phyloP scores from a whole-genome alignment of 441 rosid genomes.

The Eutrema salsugineum region DNA sequence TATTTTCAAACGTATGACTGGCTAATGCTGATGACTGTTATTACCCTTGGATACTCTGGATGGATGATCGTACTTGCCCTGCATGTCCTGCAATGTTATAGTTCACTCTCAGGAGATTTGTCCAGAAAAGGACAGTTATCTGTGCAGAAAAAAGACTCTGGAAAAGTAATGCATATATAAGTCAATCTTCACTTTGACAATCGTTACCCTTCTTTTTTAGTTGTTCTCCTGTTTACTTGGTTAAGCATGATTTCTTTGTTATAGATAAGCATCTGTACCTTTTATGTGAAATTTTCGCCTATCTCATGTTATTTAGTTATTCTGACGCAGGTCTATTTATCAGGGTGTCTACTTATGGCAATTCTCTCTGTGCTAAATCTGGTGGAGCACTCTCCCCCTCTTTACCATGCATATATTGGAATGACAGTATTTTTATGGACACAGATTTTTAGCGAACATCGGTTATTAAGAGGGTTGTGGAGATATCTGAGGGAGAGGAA shows the following conservation, averaged over 20 bases:
- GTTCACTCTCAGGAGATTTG: slow-evolving; percentile 53
- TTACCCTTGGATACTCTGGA: slow-evolving; percentile 87
- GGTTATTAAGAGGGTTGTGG: slow-evolving; percentile 58
- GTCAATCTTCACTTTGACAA: slow-evolving; percentile 5
- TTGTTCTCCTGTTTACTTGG: neutral
- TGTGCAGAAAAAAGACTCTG: slow-evolving; percentile 44
- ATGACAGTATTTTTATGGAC: slow-evolving; percentile 92
- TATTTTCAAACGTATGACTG: slow-evolving; percentile 98
- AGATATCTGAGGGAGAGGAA: slow-evolving; percentile 51
- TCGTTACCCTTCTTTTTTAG: neutral
- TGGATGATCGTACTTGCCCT: slow-evolving; percentile 89
- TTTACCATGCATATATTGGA: slow-evolving; percentile 83
- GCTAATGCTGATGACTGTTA: slow-evolving; percentile 87
- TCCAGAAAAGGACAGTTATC: slow-evolving; percentile 46
- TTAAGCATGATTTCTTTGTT: neutral
- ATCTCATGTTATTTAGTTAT: slow-evolving; percentile 28
- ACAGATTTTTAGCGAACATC: slow-evolving; percentile 62
- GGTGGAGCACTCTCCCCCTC: slow-evolving; percentile 83
- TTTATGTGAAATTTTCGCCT: neutral
- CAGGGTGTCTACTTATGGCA: slow-evolving; percentile 67
- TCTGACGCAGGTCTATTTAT: slow-evolving; percentile 54
- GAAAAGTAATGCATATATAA: slow-evolving; percentile 72
- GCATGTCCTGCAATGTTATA: slow-evolving; percentile 84
- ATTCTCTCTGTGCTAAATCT: slow-evolving; percentile 44
- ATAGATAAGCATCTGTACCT: neutral